Percentiles rank a stretch among this genome's conserved stretches.
These are phyloP conservation scores for Schizonepeta tenuifolia DNA, from an alignment of 257 asterid species.

Conservation along the genomic window DNA sequence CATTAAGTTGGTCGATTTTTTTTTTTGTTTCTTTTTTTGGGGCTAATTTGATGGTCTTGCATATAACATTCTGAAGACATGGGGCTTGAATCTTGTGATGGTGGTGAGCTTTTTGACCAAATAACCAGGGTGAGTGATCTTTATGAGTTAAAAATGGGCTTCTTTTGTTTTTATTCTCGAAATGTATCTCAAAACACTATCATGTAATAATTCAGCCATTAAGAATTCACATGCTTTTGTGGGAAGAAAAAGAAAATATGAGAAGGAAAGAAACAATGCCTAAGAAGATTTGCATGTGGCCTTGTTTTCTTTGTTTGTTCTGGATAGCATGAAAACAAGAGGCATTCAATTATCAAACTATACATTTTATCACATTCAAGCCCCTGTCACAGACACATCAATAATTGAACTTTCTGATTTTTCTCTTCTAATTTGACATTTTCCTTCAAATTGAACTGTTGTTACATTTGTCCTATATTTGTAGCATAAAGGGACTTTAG, in stretches of 20 bases:
- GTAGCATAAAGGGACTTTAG: background rate
- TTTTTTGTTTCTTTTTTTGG: background rate
- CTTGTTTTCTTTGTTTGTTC: background rate
- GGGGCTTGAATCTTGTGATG: constrained; percentile 99
- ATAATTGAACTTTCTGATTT: background rate
- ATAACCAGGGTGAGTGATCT: constrained; percentile 77
- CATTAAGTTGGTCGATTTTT: constrained; percentile 13
- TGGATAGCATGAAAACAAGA: background rate
- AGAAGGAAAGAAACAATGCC: background rate
- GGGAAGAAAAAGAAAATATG: background rate
- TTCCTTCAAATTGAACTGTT: background rate
- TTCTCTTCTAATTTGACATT: background rate
- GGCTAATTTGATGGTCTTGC: constrained; percentile 37
- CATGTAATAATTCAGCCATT: background rate
- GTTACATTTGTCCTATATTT: background rate
- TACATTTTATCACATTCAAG: background rate
- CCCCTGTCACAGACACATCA: background rate
- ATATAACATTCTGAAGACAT: constrained; percentile 64
- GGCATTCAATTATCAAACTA: background rate
- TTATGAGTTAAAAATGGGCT: constrained; percentile 12
- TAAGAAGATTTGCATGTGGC: background rate
- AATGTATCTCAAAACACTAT: background rate
- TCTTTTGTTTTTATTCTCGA: background rate
- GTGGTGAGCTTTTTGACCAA: constrained; percentile 98
- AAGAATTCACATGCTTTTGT: background rate